Evolutionary conservation across 129 eudicot species (phyloP), one percentile per base, ranked within the genome.

Genomic region (Flaveria sonorensis): DNA sequence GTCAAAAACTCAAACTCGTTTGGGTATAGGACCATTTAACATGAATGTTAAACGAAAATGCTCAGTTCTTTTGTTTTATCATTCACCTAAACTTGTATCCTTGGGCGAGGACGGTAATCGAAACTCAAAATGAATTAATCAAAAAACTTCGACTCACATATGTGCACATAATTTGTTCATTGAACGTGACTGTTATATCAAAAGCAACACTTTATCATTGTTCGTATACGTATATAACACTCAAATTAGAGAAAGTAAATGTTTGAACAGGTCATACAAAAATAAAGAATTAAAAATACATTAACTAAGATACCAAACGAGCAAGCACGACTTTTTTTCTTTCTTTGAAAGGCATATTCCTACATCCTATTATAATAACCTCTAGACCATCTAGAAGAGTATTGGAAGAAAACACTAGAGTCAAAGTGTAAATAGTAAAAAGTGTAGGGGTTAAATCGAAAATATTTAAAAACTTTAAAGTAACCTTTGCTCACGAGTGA

Each of bases 401-500:
- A 73, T 26, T 10, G 24, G 4, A 59, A 52, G n/a, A 39, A 68
- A 6, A 28, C 0, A 11, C 0, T 21, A 20, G 52, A 52, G 18
- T 45, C 18, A 71, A 47, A 32, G 11, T 71, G 67, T 36, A 50
- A 52, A 40, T 26, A 66, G 18, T 19, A 45, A 56, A 68, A 42
- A 3, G 18, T 26, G 18, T 26, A 60, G 52, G 80, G 39, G 82
- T 69, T 45, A 2, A 23, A 69, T 2, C 13, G 8, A 66, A 66
- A 72, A 66, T 10, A 12, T 63, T n/a, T 21, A 62, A 45, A 6
- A 47, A 0, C 23, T 6, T 16, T 43, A 68, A 73, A 73, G 75
- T 18, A 64, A 65, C 24, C 77, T 77, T 77, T 71, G 73, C 83
- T 77, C 81, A 83, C 81, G 79, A 81, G 87, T 73, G 70, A 61